These are phyloP conservation scores for Xylariaceae sp. DNA, from an alignment of 2,329 filamentous ascomycete species.

Conservation along the genomic window DNA sequence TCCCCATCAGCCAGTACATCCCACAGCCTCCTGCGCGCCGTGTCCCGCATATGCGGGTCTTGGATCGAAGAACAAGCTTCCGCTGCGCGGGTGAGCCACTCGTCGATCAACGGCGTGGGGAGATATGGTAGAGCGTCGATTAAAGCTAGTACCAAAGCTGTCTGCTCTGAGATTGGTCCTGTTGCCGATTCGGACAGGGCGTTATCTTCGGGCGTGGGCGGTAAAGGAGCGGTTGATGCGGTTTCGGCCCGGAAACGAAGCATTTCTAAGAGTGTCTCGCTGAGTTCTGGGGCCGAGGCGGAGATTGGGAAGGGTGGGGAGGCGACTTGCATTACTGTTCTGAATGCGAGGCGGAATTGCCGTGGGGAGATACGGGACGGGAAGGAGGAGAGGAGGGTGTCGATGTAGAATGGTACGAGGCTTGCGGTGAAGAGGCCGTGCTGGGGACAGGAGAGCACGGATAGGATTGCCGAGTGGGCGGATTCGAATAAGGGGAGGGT, in stretches of 20 bases:
- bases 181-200: not conserved
- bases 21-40: conserved; percentile 72
- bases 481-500: conserved; percentile 74
- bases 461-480: conserved; percentile 77
- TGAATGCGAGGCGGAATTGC: conserved; percentile 87
- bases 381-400: conserved; percentile 76
- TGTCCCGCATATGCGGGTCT: conserved; percentile 59
- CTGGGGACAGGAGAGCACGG: conserved; percentile 76
- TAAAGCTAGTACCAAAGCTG: conserved; percentile 71
- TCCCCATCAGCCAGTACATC: conserved; percentile 76
- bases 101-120: conserved; percentile 66
- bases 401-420: conserved; percentile 79
- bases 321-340: conserved; percentile 77
- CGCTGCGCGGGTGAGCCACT: conserved; percentile 76
- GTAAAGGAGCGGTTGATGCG: conserved; percentile 41
- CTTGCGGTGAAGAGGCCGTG: conserved; percentile 68
- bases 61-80: conserved; percentile 63
- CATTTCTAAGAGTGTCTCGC: conserved; percentile 77
- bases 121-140: conserved; percentile 77
- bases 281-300: conserved; percentile 70
- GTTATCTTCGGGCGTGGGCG: conserved; percentile 16
- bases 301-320: conserved; percentile 76
- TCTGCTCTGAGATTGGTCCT: conserved; percentile 66
- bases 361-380: conserved; percentile 74
- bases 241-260: conserved; percentile 61